Conservation (phyloP, 345 rosid species). For the Pelargonium nanum region DNA sequence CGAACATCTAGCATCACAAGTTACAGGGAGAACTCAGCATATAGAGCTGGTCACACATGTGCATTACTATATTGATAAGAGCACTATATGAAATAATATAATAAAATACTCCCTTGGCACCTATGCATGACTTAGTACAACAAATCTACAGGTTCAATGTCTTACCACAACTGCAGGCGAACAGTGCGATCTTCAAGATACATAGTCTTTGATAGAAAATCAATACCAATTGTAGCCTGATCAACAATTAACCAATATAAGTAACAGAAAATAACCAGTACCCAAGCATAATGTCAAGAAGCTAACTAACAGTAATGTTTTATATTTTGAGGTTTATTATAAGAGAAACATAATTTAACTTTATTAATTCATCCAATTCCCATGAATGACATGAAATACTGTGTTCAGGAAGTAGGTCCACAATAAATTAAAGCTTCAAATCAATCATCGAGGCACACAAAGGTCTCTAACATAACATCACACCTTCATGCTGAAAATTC, state of each 20-base stretch:
- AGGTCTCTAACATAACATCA: neutral
- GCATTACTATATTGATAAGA: too few relatives aligned
- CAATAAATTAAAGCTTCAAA: too few relatives aligned
- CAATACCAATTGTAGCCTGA: slow-evolving; percentile 92
- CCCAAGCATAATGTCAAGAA: neutral
- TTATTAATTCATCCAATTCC: neutral
- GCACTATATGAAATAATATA: too few relatives aligned
- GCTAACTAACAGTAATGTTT: neutral
- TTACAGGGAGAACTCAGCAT: too few relatives aligned
- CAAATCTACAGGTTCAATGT: neutral
- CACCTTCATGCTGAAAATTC: neutral
- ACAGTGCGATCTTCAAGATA: slow-evolving; percentile 88
- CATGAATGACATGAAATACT: neutral
- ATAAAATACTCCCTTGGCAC: neutral
- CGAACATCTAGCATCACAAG: too few relatives aligned
- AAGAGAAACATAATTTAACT: too few relatives aligned
- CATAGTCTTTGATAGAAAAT: slow-evolving; percentile 88
- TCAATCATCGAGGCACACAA: too few relatives aligned
- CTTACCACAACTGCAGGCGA: slow-evolving; percentile 83
- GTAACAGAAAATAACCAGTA: neutral
- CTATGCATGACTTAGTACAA: neutral
- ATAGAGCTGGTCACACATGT: too few relatives aligned
- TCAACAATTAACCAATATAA: neutral
- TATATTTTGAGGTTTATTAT: neutral
- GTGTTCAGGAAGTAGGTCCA: neutral